Percentiles rank a stretch among this genome's conserved stretches.
Evolutionary conservation across 2,329 filamentous ascomycete species (phyloP).

Genomic region (Venturia asperata): DNA sequence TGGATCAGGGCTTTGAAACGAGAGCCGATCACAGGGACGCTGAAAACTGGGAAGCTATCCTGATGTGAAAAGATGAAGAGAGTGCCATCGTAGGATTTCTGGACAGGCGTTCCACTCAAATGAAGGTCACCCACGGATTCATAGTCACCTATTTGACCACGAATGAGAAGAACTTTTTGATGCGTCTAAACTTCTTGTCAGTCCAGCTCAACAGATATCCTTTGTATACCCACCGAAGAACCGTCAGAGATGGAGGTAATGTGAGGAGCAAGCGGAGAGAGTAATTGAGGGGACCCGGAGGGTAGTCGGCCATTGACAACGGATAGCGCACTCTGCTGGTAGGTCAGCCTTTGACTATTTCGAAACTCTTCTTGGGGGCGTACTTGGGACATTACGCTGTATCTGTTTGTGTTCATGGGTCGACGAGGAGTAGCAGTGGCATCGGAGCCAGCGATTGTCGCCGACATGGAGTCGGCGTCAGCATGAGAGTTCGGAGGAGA

Average conservation of each 20-base stretch:
- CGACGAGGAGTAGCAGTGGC: conserved; percentile 11
- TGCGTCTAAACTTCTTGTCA: conserved; percentile 58
- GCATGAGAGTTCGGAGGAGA: conserved; percentile 13
- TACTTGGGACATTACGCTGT: conserved; percentile 18
- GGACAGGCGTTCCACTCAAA: conserved; percentile 14
- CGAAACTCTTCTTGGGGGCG: background rate
- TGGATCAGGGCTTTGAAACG: conserved; percentile 90
- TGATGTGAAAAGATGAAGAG: conserved; percentile 75
- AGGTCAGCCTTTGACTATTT: background rate
- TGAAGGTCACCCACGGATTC: conserved; percentile 33
- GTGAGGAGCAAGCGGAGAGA: conserved; percentile 71
- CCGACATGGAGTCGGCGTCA: conserved; percentile 1
- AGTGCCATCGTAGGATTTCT: conserved; percentile 58
- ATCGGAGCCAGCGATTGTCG: conserved; percentile 8
- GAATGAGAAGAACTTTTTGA: conserved; percentile 78
- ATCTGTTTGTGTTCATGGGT: conserved; percentile 15
- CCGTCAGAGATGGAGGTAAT: conserved; percentile 73
- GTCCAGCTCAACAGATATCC: conserved; percentile 21
- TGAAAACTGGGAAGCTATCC: conserved; percentile 72
- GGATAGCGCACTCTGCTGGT: background rate
- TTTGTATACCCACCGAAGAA: conserved; percentile 62
- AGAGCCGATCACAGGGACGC: conserved; percentile 82
- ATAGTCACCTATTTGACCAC: conserved; percentile 72
- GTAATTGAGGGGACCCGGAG: background rate
- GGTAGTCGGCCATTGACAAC: conserved; percentile 5